Percentiles rank a stretch among this genome's conserved stretches.
phyloP scores from a whole-genome alignment of 495 filamentous ascomycete species.

The Bryoglossum gracile region DNA sequence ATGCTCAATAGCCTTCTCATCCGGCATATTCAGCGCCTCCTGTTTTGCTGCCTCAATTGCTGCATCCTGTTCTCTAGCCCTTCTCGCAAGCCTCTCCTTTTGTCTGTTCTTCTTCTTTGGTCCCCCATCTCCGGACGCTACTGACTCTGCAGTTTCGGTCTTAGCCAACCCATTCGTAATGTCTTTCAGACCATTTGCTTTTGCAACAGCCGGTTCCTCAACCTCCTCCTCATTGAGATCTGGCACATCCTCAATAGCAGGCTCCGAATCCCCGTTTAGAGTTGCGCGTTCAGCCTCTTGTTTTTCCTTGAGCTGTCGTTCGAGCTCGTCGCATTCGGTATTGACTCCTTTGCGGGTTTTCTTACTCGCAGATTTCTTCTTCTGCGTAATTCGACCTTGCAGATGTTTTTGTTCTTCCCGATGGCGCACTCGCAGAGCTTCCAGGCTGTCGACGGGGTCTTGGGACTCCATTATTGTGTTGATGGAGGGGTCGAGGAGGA shows the following conservation, averaged over 20 bases:
- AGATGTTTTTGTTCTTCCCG: slow-evolving; percentile 85
- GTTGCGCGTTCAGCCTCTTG: slow-evolving; percentile 60
- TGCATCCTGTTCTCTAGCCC: slow-evolving; percentile 76
- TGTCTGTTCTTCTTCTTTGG: slow-evolving; percentile 78
- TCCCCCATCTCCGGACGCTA: slow-evolving; percentile 24
- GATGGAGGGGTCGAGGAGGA: not conserved
- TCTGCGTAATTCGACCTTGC: slow-evolving; percentile 75
- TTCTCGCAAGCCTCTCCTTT: slow-evolving; percentile 82
- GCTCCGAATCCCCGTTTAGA: slow-evolving; percentile 36
- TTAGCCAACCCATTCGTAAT: slow-evolving; percentile 10
- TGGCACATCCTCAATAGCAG: slow-evolving; percentile 15
- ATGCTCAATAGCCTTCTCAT: slow-evolving; percentile 67
- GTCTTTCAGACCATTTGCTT: slow-evolving; percentile 7
- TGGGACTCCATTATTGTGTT: slow-evolving; percentile 31
- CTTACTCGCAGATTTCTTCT: slow-evolving; percentile 92
- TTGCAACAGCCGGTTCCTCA: slow-evolving; percentile 9
- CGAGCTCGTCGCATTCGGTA: slow-evolving; percentile 71
- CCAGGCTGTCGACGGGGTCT: no score
- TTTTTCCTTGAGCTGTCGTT: slow-evolving; percentile 56
- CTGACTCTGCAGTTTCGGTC: slow-evolving; percentile 16
- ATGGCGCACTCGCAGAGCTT: slow-evolving; percentile 71
- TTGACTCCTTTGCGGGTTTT: slow-evolving; percentile 89
- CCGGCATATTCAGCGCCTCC: slow-evolving; percentile 67
- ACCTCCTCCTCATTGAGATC: slow-evolving; percentile 12
- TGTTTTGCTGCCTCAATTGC: slow-evolving; percentile 55